Evolutionary conservation across 108 stramenopile species (phyloP).

Genomic region (Nannochloropsis oceanica): DNA sequence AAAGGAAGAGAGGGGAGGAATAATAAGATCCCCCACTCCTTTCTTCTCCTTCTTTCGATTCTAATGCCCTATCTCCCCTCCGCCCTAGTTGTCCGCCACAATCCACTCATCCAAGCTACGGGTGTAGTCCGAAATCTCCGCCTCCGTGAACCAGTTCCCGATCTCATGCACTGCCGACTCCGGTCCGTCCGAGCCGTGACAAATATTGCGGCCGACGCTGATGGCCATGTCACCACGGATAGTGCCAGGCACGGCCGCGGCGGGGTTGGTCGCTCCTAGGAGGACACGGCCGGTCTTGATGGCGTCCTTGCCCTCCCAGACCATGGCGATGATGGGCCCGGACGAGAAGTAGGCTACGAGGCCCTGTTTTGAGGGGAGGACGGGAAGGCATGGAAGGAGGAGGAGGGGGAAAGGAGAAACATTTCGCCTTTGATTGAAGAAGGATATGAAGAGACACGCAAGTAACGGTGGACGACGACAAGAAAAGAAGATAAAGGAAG

Average conservation of each 20-base stretch:
- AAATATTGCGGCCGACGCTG: constrained; percentile 60
- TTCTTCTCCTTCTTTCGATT: too few relatives aligned
- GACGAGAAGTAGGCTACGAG: constrained; percentile 77
- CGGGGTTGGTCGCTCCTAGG: constrained; percentile 86
- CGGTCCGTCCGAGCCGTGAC: constrained; percentile 71
- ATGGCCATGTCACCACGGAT: constrained; percentile 79
- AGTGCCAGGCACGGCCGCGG: constrained; percentile 68
- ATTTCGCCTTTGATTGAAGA: too few relatives aligned
- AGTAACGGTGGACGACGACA: too few relatives aligned
- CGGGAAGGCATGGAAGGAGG: background rate
- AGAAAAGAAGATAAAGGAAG: too few relatives aligned
- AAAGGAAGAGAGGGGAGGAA: too few relatives aligned
- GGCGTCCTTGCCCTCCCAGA: constrained; percentile 84
- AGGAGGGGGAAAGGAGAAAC: background rate
- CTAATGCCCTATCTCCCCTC: background rate
- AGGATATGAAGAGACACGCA: too few relatives aligned
- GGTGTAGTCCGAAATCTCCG: constrained; percentile 17
- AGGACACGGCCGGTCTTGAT: constrained; percentile 76
- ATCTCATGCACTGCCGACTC: constrained; percentile 86
- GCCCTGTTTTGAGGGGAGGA: background rate
- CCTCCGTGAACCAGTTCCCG: constrained; percentile 76
- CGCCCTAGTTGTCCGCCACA: constrained; percentile 9
- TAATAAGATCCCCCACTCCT: too few relatives aligned
- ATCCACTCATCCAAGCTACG: constrained; percentile 21
- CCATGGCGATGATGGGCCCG: constrained; percentile 56